Base-by-base conservation (phyloP, 345 rosid species). In the Durio zibethinus region DNA sequence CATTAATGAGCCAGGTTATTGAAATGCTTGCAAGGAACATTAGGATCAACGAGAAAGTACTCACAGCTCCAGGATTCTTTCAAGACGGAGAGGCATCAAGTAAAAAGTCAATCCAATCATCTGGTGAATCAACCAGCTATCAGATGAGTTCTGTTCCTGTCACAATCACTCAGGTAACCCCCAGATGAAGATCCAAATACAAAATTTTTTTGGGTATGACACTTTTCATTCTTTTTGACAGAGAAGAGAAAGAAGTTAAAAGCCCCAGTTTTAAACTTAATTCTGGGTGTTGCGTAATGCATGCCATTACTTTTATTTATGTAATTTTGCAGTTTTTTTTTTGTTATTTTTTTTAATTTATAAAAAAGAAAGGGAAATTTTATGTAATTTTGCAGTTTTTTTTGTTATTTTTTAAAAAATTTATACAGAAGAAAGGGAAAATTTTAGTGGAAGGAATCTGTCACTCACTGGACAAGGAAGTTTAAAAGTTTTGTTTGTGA, bases 51-150 rank as follows among this genome's bases (percentile, higher is more conserved):
- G 96, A 91, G 59, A 80, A 83, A 68, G 78, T 78, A 36, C 86
- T 91, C 53, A 84, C 88, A 7, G 82, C 93, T 2, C 96, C 96
- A 0, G 93, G 96, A 57, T 84, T 83, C 84, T 89, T 88, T 80
- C 79, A 54, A 53, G 73, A 65, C 0, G 65, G 15, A 16, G 42
- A 2, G 25, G 33, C 79, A 2, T 52, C 77, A 20, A 40, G 73
- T 25, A 76, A 66, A 48, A 76, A 76, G 43, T 76, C 74, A 16
- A 53, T 33, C 10, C 61, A 71, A 66, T 78, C 70, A 38, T 35
- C 54, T 35, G 61, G 25, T 11, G 84, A 81, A 62, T 87, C 86
- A 27, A 63, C 65, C 40, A 59, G 73, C 81, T 48, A 80, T 52
- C 85, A 82, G 59, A 83, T 80, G 89, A 88, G 88, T 79, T 88